These are phyloP conservation scores for Lycium ferocissimum DNA, from an alignment of 257 asterid species.

Conservation along the genomic window DNA sequence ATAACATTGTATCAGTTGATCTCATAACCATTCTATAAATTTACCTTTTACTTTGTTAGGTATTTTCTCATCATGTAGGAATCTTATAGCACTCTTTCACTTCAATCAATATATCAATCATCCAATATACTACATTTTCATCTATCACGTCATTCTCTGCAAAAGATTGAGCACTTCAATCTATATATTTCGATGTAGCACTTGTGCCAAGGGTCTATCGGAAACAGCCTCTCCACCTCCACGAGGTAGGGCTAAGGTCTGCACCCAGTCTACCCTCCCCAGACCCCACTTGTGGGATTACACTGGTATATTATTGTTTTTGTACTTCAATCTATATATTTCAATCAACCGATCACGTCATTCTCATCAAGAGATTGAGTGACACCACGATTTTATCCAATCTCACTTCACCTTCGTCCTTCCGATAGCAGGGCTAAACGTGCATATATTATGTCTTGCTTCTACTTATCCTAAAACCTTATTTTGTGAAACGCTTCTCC, in stretches of 20 bases:
- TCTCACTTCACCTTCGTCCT: neutral
- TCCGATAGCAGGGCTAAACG: neutral
- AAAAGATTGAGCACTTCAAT: constrained; percentile 1
- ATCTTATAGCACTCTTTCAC: neutral
- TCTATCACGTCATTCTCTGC: neutral
- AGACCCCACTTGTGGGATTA: too few species aligned
- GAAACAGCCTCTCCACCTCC: too few species aligned
- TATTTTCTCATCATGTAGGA: neutral
- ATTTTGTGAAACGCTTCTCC: neutral
- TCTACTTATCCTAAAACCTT: neutral
- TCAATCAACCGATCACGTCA: neutral
- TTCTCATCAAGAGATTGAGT: neutral
- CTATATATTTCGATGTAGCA: neutral
- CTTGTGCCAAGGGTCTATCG: too few species aligned
- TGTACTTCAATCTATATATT: neutral
- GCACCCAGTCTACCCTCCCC: too few species aligned
- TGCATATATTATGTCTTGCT: neutral
- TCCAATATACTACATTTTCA: neutral
- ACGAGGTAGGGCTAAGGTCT: too few species aligned
- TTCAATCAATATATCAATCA: neutral
- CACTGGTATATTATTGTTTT: too few species aligned
- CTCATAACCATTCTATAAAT: neutral
- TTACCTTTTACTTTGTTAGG: neutral
- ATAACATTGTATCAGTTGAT: neutral
- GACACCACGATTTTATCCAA: neutral